Conservation (phyloP, 73 alveolate species). For the Tetrahymena borealis region DNA sequence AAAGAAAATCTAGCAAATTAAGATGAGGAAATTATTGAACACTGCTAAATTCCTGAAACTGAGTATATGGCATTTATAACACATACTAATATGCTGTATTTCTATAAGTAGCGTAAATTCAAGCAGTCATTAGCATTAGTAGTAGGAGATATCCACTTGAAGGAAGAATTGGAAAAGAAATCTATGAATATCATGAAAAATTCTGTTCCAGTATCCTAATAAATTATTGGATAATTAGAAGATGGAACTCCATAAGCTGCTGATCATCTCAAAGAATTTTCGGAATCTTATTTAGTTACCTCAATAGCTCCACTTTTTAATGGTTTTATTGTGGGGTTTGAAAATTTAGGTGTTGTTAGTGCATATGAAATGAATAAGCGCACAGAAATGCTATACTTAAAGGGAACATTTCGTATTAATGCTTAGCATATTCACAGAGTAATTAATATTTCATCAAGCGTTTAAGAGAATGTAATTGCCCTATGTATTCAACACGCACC, state of each 20-base stretch:
- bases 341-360: neutral
- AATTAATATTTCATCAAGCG: neutral
- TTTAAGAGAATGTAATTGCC: neutral
- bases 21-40: neutral
- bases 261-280: neutral
- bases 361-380: neutral
- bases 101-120: neutral
- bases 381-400: neutral
- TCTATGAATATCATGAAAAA: neutral
- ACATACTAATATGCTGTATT: neutral
- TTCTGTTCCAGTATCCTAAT: neutral
- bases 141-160: neutral
- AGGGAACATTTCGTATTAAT: neutral
- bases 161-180: neutral
- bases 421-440: neutral
- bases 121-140: neutral
- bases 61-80: neutral
- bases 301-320: neutral
- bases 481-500: neutral
- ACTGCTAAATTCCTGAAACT: neutral
- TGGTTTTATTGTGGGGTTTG: neutral
- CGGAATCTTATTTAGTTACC: neutral
- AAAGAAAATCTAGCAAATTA: neutral
- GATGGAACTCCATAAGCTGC: neutral
- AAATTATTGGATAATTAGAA: neutral